Base-by-base conservation (phyloP, 78 protist species). In the Dictyostelium brefeldianum region DNA sequence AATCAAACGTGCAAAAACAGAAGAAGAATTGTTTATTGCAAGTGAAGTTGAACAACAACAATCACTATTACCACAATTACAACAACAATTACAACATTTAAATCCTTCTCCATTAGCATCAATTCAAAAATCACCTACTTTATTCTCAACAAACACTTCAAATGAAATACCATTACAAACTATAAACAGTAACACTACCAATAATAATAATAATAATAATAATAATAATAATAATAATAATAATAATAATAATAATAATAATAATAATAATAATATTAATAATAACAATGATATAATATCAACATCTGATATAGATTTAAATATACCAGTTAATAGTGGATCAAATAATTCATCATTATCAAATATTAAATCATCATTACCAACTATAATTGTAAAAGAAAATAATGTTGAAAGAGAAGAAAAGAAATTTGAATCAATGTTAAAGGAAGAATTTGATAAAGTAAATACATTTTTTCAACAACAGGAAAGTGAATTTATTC, bases 381-480 rank as follows among this genome's bases (percentile, higher is more conserved):
- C 81, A 36, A 31, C 36, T 9, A 27, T 56, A 17, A 54, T n/a
- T 56, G 43, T 36, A 36, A 78, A 27, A 78, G 67, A 25, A 20
- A 41, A 41, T 25, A 80, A 56, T 46, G 4, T 15, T 14, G 90
- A 82, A 43, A 43, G 92, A 31, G 92, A 85, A 20, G 77, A 75
- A 62, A 71, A 62, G 29, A 71, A 75, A 46, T 85, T 85, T 48
- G 83, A 85, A 15, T 51, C 57, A 46, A 85, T 85, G 92, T 29
- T 85, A 36, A 17, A 41, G 1, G 92, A 85, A 6, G 92, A 85
- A 22, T 85, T 74, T 59, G 83, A 85, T 18, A 85, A 85, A 70
- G 92, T 85, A 1, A 85, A 85, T 75, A 18, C 83, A 48, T 85
- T 85, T 31, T 85, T 54, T 47, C 20, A 31, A 36, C 43, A 74